Base-by-base conservation (phyloP, 78 protist species). In the Polysphondylium violaceum region DNA sequence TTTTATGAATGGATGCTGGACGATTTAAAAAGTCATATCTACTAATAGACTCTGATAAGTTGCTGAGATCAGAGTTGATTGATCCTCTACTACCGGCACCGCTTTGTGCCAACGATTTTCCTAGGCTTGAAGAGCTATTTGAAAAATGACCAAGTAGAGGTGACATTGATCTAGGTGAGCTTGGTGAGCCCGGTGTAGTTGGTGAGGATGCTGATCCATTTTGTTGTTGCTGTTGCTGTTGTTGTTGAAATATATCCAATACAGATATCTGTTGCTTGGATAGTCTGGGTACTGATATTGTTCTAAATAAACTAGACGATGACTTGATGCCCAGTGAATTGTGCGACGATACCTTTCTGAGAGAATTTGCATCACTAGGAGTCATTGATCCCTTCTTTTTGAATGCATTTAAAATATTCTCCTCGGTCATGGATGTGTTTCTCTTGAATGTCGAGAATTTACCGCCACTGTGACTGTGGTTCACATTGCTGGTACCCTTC, bases 231-330 rank as follows among this genome's bases (percentile, higher is more conserved):
- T 44, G 23, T 38, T 65, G 7, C 14, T 19, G 4, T 40, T 33
- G 36, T 59, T 38, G 35, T 41, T 21, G 23, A 53, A 76, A 76
- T 59, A 76, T 16, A 27, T 76, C 86, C 11, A 51, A 21, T 0
- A 81, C 58, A 23, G 74, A 61, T 11, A 56, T 68, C 47, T 81
- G 89, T 55, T 60, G 38, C 29, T 56, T 25, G 23, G 89, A 65
- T 29, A 81, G 63, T 56, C 89, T 47, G 17, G 89, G 89, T 27
- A 81, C 61, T 11, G 89, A 81, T 21, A 81, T 68, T 1, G 89
- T 81, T 33, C 73, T 47, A 47, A 65, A 81, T 40, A 81, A 44
- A 19, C 41, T 63, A 40, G 60, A 40, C 16, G 59, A 12, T 17
- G 67, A 21, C 40, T 81, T 81, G 19, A 44, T 50, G 19, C 89